Evolutionary conservation across 768 basidiomycete genomes (phyloP).

Genomic region (Strobilomyces dryophilus): DNA sequence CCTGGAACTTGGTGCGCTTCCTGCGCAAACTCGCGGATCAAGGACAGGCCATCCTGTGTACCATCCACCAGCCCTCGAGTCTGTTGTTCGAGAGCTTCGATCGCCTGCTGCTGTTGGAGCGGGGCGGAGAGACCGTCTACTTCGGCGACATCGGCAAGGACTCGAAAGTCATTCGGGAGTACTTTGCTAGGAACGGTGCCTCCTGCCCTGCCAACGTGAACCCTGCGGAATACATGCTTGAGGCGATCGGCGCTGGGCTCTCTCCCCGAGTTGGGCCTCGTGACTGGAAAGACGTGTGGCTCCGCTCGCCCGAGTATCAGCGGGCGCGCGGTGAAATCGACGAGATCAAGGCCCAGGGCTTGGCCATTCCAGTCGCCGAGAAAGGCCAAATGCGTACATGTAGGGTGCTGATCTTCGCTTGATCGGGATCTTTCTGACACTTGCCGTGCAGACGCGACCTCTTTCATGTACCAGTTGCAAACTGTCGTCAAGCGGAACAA

Average conservation of each 20-base stretch:
- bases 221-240: conserved; percentile 76
- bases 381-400: conserved; percentile 45
- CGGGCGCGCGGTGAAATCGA: conserved; percentile 41
- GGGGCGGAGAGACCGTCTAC: conserved; percentile 90
- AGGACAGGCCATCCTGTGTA: conserved; percentile 88
- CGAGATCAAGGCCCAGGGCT: conserved; percentile 43
- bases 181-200: conserved; percentile 72
- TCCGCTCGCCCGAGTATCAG: conserved; percentile 59
- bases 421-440: background rate
- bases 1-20: conserved; percentile 82
- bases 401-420: conserved; percentile 23
- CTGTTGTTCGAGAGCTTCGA: conserved; percentile 87
- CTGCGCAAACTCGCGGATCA: conserved; percentile 77
- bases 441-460: conserved; percentile 57
- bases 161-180: conserved; percentile 61
- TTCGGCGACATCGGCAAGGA: conserved; percentile 85
- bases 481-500: conserved; percentile 66
- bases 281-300: conserved; percentile 88
- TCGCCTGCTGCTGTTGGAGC: conserved; percentile 60
- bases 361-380: conserved; percentile 39
- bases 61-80: conserved; percentile 85
- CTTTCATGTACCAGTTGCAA: conserved; percentile 70
- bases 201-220: conserved; percentile 73
- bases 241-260: conserved; percentile 84
- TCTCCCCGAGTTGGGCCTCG: conserved; percentile 66